Evolutionary conservation across 2,329 filamentous ascomycete species (phyloP).

Genomic region (Allantophomopsis cytisporea): DNA sequence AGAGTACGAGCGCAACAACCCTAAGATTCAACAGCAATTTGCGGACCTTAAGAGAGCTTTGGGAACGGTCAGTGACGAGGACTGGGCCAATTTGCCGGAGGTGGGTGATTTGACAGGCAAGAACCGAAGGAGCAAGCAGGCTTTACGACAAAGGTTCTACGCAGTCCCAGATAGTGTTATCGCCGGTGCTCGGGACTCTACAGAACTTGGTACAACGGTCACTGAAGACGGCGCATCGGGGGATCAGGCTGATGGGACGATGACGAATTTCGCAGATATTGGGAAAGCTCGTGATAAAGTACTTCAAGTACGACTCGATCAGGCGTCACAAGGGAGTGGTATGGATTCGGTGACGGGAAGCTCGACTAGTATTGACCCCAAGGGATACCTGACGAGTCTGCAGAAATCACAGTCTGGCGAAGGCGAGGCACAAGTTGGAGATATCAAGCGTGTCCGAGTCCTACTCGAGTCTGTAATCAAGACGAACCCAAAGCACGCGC

Average conservation of each 20-base stretch:
- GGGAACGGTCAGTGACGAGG: slow-evolving; percentile 79
- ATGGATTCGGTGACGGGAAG: slow-evolving; percentile 62
- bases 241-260: slow-evolving; percentile 61
- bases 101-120: slow-evolving; percentile 94
- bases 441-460: slow-evolving; percentile 86
- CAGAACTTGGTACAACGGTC: slow-evolving; percentile 80
- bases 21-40: slow-evolving; percentile 96
- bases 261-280: slow-evolving; percentile 97
- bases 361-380: slow-evolving; percentile 83
- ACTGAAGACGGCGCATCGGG: slow-evolving; percentile 55
- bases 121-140: slow-evolving; percentile 75
- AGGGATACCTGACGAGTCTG: slow-evolving; percentile 88
- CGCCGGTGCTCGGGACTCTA: slow-evolving; percentile 67
- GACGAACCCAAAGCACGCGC: slow-evolving; percentile 88
- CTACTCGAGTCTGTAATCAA: slow-evolving; percentile 94
- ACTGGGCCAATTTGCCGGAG: slow-evolving; percentile 92
- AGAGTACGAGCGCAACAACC: slow-evolving; percentile 94
- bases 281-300: slow-evolving; percentile 94
- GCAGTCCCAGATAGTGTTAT: slow-evolving; percentile 94
- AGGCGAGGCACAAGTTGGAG: slow-evolving; percentile 74
- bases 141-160: slow-evolving; percentile 76
- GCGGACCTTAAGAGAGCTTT: slow-evolving; percentile 88
- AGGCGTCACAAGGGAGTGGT: slow-evolving; percentile 62
- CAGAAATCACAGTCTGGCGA: slow-evolving; percentile 70
- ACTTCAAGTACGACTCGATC: slow-evolving; percentile 82